Conservation (phyloP, 306 rosid genomes). For the Corylus americana region DNA sequence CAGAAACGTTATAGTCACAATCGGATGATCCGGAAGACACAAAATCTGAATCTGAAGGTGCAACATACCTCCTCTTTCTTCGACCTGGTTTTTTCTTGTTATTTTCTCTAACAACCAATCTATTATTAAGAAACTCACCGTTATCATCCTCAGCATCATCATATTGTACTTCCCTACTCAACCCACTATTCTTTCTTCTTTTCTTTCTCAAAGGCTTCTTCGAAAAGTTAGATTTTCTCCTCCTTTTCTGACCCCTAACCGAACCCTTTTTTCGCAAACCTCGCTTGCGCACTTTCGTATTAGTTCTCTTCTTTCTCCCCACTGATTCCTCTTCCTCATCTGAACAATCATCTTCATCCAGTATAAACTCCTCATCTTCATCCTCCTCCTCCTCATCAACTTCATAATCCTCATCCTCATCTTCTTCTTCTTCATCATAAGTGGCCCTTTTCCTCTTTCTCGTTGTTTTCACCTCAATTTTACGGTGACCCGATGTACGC, state of each 20-base stretch:
- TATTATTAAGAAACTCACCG: slow-evolving; percentile 45
- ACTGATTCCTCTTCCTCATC: slow-evolving; percentile 57
- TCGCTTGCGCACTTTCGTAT: slow-evolving; percentile 43
- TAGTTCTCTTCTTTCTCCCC: slow-evolving; percentile 50
- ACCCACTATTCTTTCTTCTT: slow-evolving; percentile 46
- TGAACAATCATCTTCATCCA: slow-evolving; percentile 71
- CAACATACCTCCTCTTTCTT: slow-evolving; percentile 43
- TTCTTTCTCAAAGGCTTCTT: slow-evolving; percentile 65
- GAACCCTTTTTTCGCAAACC: slow-evolving; percentile 45
- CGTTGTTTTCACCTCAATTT: slow-evolving; percentile 28
- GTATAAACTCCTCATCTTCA: slow-evolving; percentile 72
- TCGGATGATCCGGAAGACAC: slow-evolving; percentile 62
- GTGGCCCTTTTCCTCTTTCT: slow-evolving; percentile 34
- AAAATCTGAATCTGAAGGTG: slow-evolving; percentile 53
- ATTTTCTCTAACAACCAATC: slow-evolving; percentile 30
- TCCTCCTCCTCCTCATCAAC: slow-evolving; percentile 34
- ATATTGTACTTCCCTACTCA: slow-evolving; percentile 38
- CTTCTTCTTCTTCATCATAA: slow-evolving; percentile 27
- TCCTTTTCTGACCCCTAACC: slow-evolving; percentile 46
- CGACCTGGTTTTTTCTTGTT: slow-evolving; percentile 35
- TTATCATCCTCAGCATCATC: slow-evolving; percentile 37
- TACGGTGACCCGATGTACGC: slow-evolving; percentile 6
- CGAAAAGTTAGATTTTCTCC: slow-evolving; percentile 46
- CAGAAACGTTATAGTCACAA: slow-evolving; percentile 78
- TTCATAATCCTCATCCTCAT: slow-evolving; percentile 30